phyloP scores from a whole-genome alignment of 1,284 basidiomycete genomes.

The Heterobasidion annosum region DNA sequence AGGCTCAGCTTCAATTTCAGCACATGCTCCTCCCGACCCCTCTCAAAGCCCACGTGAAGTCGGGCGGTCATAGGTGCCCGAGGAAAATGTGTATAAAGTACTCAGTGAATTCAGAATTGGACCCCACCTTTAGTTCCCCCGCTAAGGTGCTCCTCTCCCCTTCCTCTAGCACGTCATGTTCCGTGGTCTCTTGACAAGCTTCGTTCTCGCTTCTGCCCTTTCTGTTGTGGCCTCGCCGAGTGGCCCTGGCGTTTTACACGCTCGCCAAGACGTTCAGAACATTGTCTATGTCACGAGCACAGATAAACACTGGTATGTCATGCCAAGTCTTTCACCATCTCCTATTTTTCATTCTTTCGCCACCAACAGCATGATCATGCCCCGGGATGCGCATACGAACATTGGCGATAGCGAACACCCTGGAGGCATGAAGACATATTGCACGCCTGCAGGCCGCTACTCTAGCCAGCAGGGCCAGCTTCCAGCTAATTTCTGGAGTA shows the following conservation, averaged over 20 bases:
- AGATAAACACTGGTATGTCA: slow-evolving; percentile 28
- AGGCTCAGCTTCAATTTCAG: too few relatives aligned
- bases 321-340: not conserved
- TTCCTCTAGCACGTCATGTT: not conserved
- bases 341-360: not conserved
- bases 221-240: slow-evolving; percentile 6
- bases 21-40: too few relatives aligned
- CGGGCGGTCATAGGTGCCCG: not conserved
- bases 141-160: not conserved
- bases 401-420: slow-evolving; percentile 43
- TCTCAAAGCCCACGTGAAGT: too few relatives aligned
- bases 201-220: slow-evolving; percentile 2
- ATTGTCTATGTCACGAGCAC: slow-evolving; percentile 33
- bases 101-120: not conserved
- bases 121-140: not conserved
- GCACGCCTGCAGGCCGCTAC: slow-evolving; percentile 27
- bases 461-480: slow-evolving; percentile 31
- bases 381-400: slow-evolving; percentile 33
- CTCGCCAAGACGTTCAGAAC: slow-evolving; percentile 28
- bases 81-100: not conserved
- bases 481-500: slow-evolving; percentile 34
- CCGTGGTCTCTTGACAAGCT: not conserved
- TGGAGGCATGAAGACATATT: slow-evolving; percentile 40
- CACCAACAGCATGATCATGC: slow-evolving; percentile 10
- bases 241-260: not conserved